Evolutionary conservation across 1,284 basidiomycete species (phyloP), one percentile per base, ranked within the genome.

Genomic region (Ustilago sp.): DNA sequence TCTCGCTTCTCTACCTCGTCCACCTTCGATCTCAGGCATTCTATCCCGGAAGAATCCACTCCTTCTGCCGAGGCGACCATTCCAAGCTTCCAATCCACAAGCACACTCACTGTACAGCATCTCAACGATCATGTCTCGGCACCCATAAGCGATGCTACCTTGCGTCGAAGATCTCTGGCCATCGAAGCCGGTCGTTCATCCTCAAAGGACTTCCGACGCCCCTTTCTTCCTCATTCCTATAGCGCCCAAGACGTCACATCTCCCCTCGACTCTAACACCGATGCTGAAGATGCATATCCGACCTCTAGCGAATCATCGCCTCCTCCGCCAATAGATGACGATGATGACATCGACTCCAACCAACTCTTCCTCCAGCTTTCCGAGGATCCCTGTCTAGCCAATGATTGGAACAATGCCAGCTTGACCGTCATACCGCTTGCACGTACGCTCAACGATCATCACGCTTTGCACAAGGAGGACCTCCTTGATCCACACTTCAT

Each of bases 281-380:
- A 53, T 9, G 35, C 53, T 1, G 3, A 64, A 8, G 4, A 47
- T 35, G 19, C 34, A 17, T 11, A 52, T 15, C 17, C 60, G n/a
- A 12, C 28, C n/a, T 12, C 48, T 32, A 4, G 7, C 8, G 19
- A 35, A 12, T 32, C 54, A 17, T 23, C 48, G 35, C 36, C 55
- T 19, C 54, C 63, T 39, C 50, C 63, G 15, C 54, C 50, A 8
- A 64, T 63, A 4, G 65, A 74, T 28, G 71, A 74, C 50, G 71
- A 68, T 28, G 65, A 74, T 43, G 71, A 74, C 39, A 38, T 74
- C 11, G 71, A 74, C 23, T 57, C 65, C 9, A 74, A 74, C 23
- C 58, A 65, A 3, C 52, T 74, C 15, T 74, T 54, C 35, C 55
- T 63, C 11, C 61, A 64, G 9, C 61, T 74, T 12, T 74, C 71